Base-by-base conservation (phyloP, 2,329 filamentous ascomycete species). In the Periglandula ipomoeae region DNA sequence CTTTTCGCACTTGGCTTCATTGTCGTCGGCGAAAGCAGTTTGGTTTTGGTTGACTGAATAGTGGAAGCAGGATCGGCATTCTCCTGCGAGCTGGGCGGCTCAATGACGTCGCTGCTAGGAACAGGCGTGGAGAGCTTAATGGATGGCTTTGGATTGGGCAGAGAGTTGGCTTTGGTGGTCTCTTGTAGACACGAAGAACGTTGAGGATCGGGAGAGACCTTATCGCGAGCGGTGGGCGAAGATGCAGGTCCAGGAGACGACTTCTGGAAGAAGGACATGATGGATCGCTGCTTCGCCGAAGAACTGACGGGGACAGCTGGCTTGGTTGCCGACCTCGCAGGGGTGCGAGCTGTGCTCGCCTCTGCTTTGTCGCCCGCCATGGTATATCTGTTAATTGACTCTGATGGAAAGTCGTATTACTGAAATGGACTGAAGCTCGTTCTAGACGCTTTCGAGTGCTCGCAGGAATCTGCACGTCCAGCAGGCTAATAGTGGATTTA, bases 21-120 rank as follows among this genome's bases (percentile, higher is more conserved):
- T n/a, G 27, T 39, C 13, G 62, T 53, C 43, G 65, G 62, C 47
- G 66, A 73, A 34, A 61, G 66, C 11, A 37, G 20, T 11, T 26
- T 22, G 23, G 9, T 39, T 59, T 70, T 63, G 68, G 71, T 72
- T 64, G 74, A 73, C 58, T 75, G 69, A 58, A 73, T 74, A 65
- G 77, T 75, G 8, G 42, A 41, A 2, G 10, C 42, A 38, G 50
- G 65, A 76, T 48, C 71, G 71, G 49, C 79, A 72, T 85, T 83
- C 57, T 85, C 81, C 53, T 87, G 81, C 0, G 84, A 85, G 64
- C 82, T 85, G 1, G 76, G 73, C 20, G 81, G 81, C 47, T 84
- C 81, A 23, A 80, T 64, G 32, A 76, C 78, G 66, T 94, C 88
- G 66, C 89, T 94, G 65, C 87, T 95, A 5, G 89, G 85, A 5